Conservation (phyloP, 768 basidiomycete species). For the Mycena maculata region DNA sequence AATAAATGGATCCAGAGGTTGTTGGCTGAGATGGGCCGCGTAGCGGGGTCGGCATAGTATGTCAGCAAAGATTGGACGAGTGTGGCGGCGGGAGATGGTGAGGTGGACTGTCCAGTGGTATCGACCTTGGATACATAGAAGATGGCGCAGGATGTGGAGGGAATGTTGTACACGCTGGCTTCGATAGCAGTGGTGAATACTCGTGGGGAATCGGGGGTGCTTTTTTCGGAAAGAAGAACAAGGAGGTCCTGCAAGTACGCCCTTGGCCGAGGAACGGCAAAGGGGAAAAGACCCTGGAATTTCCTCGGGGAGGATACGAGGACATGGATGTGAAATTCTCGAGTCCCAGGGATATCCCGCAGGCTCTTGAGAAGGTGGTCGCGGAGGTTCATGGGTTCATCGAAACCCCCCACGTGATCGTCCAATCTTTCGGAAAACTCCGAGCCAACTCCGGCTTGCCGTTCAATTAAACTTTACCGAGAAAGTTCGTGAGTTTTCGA, state of each 20-base stretch:
- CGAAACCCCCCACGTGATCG: constrained; percentile 29
- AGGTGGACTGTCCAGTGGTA: constrained; percentile 80
- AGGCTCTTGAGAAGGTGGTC: constrained; percentile 72
- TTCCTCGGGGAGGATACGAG: constrained; percentile 78
- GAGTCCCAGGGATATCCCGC: constrained; percentile 67
- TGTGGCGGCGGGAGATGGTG: constrained; percentile 74
- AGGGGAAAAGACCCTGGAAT: constrained; percentile 77
- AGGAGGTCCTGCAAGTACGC: constrained; percentile 82
- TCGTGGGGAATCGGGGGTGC: constrained; percentile 58
- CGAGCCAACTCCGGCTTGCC: no score
- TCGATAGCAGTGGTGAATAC: constrained; percentile 86
- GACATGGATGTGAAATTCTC: constrained; percentile 80
- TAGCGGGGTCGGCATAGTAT: constrained; percentile 72
- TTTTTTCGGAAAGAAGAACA: constrained; percentile 77
- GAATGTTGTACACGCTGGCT: constrained; percentile 78
- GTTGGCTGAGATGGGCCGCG: constrained; percentile 66
- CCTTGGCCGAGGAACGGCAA: constrained; percentile 73
- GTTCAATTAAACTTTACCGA: no score
- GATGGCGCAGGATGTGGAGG: constrained; percentile 74
- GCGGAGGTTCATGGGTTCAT: constrained; percentile 62
- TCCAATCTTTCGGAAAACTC: not conserved
- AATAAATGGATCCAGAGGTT: constrained; percentile 89
- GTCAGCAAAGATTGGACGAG: constrained; percentile 75
- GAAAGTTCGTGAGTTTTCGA: no score
- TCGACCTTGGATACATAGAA: constrained; percentile 96